Evolutionary conservation across 2,329 filamentous ascomycete species (phyloP).

Genomic region (Sporothrix dimorphospora): DNA sequence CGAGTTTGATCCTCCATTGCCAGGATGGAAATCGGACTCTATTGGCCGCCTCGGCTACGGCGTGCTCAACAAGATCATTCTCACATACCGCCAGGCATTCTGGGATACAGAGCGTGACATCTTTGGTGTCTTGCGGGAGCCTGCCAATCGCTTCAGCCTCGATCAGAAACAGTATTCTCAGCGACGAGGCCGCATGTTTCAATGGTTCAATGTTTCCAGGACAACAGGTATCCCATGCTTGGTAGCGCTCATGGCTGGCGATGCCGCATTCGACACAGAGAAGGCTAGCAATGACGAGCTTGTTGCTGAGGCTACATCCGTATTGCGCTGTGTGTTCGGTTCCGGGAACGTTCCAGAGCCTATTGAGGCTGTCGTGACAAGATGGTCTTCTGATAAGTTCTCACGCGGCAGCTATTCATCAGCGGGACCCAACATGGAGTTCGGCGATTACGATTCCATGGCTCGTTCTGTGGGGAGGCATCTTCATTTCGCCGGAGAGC

Average conservation of each 20-base stretch:
- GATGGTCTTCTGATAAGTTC: conserved; percentile 90
- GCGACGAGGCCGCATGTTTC: conserved; percentile 87
- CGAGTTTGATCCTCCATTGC: conserved; percentile 87
- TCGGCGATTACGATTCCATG: conserved; percentile 92
- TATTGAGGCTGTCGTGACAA: conserved; percentile 82
- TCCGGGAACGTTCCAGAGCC: conserved; percentile 69
- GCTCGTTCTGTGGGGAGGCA: conserved; percentile 76
- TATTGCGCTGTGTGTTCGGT: conserved; percentile 77
- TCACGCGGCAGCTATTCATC: conserved; percentile 96
- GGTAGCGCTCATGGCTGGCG: conserved; percentile 92
- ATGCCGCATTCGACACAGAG: conserved; percentile 89
- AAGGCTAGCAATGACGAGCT: conserved; percentile 73
- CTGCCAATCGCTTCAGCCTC: conserved; percentile 69
- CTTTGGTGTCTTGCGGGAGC: conserved; percentile 84
- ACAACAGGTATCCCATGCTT: conserved; percentile 86
- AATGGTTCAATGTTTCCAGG: conserved; percentile 95
- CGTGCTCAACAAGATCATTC: conserved; percentile 89
- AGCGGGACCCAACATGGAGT: conserved; percentile 77
- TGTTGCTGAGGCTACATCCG: conserved; percentile 76
- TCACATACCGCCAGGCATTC: conserved; percentile 87
- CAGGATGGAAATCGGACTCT: conserved; percentile 78
- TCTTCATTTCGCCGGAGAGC: conserved; percentile 93
- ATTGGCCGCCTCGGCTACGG: conserved; percentile 89
- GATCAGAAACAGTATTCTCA: conserved; percentile 77
- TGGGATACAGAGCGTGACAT: conserved; percentile 92